Percentiles rank a stretch among this genome's conserved stretches.
Conservation (phyloP, 2,329 filamentous ascomycete species). For the Chalaropsis ovoidea region DNA sequence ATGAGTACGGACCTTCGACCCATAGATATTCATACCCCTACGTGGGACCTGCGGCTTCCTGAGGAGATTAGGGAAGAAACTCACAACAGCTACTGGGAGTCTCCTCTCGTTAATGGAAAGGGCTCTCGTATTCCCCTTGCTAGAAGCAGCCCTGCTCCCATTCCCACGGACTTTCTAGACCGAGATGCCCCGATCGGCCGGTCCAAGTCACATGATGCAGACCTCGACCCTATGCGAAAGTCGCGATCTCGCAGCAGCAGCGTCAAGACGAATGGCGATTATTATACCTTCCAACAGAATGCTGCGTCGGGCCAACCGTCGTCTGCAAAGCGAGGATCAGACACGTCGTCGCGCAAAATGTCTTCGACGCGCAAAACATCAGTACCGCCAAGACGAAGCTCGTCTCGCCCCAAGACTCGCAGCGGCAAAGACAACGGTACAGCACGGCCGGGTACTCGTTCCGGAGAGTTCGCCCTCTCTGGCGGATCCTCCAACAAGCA, state of each 20-base stretch:
- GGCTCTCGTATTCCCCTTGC: conserved; percentile 80
- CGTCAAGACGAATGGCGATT: conserved; percentile 41
- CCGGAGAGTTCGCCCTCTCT: conserved; percentile 41
- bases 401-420: conserved; percentile 29
- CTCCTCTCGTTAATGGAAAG: conserved; percentile 33
- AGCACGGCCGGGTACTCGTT: conserved; percentile 53
- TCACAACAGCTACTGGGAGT: conserved; percentile 43
- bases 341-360: conserved; percentile 22
- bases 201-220: conserved; percentile 24
- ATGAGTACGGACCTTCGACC: conserved; percentile 34
- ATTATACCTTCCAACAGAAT: conserved; percentile 4
- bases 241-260: conserved; percentile 62
- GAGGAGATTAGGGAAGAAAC: conserved; percentile 63
- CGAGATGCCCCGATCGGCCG: conserved; percentile 60
- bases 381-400: conserved; percentile 35
- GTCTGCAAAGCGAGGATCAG: conserved; percentile 20
- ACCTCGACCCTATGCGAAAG: conserved; percentile 45
- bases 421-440: conserved; percentile 47
- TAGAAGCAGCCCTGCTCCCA: conserved; percentile 66
- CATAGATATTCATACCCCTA: conserved; percentile 37
- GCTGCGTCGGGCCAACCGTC: conserved; percentile 19
- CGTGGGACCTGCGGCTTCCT: conserved; percentile 64
- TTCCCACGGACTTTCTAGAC: conserved; percentile 61
- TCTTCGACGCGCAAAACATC: conserved; percentile 38
- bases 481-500: conserved; percentile 41